Evolutionary conservation across 331 rosid genomes (phyloP), one percentile per base, ranked within the genome.

Genomic region (Stylosanthes scabra): DNA sequence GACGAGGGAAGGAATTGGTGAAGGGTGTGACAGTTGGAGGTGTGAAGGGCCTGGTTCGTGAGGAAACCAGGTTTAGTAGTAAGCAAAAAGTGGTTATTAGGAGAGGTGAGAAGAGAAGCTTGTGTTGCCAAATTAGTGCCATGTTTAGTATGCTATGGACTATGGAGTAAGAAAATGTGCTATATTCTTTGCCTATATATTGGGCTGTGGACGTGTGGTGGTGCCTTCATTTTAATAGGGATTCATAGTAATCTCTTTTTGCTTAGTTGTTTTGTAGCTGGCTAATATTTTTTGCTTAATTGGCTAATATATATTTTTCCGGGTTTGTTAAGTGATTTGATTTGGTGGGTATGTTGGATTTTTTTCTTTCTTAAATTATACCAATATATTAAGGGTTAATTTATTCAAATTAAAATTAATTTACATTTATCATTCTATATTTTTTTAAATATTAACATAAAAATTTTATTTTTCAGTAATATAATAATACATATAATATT

Each of bases 251-350:
- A 31, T 31, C 37, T 31, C 74, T 79, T 79, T 54, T 54, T 81
- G 86, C 94, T 83, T 85, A 87, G 98, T 84, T 93, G 98, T 91
- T 63, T 83, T 74, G 75, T 85, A 85, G 96, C 98, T 93, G 98
- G 91, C 81, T 78, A 42, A 46, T 66, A 34, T 34, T 34, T n/a
- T 34, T 34, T 34, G 39, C 6, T 34, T 34, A 34, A 34, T 4
- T 31, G 25, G 25, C n/a, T n/a, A 29, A 2, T 29, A 2, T 29
- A 29, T 29, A 29, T 29, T n/a, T n/a, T n/a, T n/a, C n/a, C n/a
- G 34, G 2, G 3, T 31, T 2, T 31, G 37, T 31, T 31, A 31
- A 31, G 37, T 31, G 37, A 31, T 31, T 5, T 31, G 37, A 31
- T 31, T 31, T 31, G 37, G 1, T 20, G 25, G 25, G 1, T 20